Conservation (phyloP, 768 basidiomycete genomes). For the Phylloporus arenicola region DNA sequence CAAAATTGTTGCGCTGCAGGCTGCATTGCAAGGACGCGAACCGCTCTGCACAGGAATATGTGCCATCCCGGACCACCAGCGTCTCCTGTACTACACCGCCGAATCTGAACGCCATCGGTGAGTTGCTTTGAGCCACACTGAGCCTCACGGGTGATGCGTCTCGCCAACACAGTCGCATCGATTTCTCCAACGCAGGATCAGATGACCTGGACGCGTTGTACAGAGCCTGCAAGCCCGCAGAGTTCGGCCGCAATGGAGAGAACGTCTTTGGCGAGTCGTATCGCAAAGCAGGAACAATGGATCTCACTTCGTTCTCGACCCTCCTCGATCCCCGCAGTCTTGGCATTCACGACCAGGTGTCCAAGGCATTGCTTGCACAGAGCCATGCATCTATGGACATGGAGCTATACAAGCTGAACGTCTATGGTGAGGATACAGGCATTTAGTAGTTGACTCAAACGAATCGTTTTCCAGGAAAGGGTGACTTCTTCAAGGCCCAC, state of each 20-base stretch:
- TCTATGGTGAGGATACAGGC: conserved; percentile 32
- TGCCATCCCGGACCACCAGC: neutral
- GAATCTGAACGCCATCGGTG: neutral
- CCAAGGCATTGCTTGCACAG: conserved; percentile 19
- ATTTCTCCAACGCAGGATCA: neutral
- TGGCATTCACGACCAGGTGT: conserved; percentile 18
- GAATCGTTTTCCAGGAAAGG: conserved; percentile 21
- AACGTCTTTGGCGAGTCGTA: conserved; percentile 42
- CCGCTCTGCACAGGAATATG: conserved; percentile 1
- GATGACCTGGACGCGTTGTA: conserved; percentile 21
- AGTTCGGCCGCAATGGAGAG: conserved; percentile 34
- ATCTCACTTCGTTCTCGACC: conserved; percentile 30
- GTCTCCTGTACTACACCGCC: neutral
- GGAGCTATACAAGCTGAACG: conserved; percentile 44
- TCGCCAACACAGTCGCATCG: neutral
- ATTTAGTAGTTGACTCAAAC: conserved; percentile 4
- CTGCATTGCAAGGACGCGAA: neutral
- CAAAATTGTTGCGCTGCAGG: neutral
- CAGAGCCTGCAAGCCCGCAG: conserved; percentile 35
- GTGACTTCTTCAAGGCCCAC: conserved; percentile 47
- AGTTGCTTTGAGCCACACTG: neutral
- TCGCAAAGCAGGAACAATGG: conserved; percentile 44
- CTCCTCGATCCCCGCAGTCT: conserved; percentile 30
- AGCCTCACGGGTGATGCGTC: neutral
- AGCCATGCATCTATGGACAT: conserved; percentile 12